phyloP scores from a whole-genome alignment of 2,329 filamentous ascomycete species.

The Sporothrix protearum region DNA sequence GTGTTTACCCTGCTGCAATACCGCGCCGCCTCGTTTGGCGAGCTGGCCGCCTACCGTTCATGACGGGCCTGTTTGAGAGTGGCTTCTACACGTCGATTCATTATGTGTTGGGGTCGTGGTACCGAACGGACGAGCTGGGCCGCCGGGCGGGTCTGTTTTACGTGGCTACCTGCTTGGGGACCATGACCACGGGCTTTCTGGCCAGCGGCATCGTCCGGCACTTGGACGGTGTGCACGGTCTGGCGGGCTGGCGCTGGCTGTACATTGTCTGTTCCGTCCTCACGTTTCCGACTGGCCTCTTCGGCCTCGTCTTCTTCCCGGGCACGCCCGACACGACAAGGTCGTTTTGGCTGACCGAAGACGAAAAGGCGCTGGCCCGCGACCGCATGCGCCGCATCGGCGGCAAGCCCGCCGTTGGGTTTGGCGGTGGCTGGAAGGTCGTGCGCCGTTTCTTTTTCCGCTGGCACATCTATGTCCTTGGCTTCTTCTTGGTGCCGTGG shows the following conservation, averaged over 20 bases:
- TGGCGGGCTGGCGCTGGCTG: slow-evolving; percentile 20
- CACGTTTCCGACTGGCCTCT: slow-evolving; percentile 28
- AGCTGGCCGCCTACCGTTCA: slow-evolving; percentile 47
- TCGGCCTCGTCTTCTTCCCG: slow-evolving; percentile 28
- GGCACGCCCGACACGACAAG: slow-evolving; percentile 16
- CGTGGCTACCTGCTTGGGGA: slow-evolving; percentile 51
- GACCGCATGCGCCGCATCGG: slow-evolving; percentile 45
- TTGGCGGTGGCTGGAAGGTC: slow-evolving; percentile 20
- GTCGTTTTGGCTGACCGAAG: slow-evolving; percentile 33
- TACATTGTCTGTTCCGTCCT: slow-evolving; percentile 26
- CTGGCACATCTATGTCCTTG: slow-evolving; percentile 38
- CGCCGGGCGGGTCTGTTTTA: slow-evolving; percentile 62
- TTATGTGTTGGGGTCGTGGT: slow-evolving; percentile 52
- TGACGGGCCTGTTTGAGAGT: slow-evolving; percentile 29
- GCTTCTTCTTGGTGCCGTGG: slow-evolving; percentile 36
- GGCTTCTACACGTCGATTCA: slow-evolving; percentile 52
- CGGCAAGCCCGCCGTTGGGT: slow-evolving; percentile 16
- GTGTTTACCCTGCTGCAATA: slow-evolving; percentile 27
- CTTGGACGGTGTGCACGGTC: slow-evolving; percentile 40
- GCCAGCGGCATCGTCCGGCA: slow-evolving; percentile 39
- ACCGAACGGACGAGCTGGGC: slow-evolving; percentile 57
- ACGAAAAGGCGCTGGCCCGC: slow-evolving; percentile 46
- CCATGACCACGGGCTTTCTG: slow-evolving; percentile 38
- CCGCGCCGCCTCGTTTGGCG: slow-evolving; percentile 8
- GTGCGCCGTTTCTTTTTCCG: slow-evolving; percentile 15